Base-by-base conservation (phyloP, 106 monocot genomes). In the Gastrodia elata region DNA sequence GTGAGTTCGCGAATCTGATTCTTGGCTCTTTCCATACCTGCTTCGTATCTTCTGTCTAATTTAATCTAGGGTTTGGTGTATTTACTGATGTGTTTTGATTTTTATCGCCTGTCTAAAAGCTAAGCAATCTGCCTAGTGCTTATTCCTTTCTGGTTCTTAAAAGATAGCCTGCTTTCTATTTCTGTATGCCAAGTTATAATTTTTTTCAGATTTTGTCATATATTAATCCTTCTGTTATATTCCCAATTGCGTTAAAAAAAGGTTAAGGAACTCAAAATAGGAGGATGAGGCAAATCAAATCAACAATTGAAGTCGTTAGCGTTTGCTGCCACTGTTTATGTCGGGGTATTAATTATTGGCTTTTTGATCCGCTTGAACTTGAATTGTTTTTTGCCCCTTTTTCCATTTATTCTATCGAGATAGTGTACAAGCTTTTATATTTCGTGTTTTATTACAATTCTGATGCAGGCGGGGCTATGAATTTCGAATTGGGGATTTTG, bases 401-500 rank as follows among this genome's bases (percentile, higher is more conserved):
- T 59, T 28, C 59, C 59, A 26, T 59, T 6, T 0, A 0, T 59
- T 27, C 9, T 28, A 7, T 11, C 22, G 25, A 15, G 57, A 57
- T 57, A 5, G 22, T 57, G 22, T 24, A 7, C 26, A 6, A 26
- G 22, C 57, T 57, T 7, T 26, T 57, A 27, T 11, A 59, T 57
- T 9, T 52, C 6, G 8, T 59, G 0, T 26, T 3, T 16, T 65
- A 36, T 35, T 36, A 36, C 36, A 65, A 65, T 25, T 65, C 65
- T 35, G 71, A 46, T 7, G 28, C 33, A 26, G 48, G 34, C 28
- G 16, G 11, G 41, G 20, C 26, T 22, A 39, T 39, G 69, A 26
- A 69, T 69, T 25, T 40, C 38, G 13, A 6, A 40, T 69, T 69
- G 84, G 82, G 57, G 89, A 93, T 37, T 70, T 93, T 58, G 89